Conservation (phyloP, 768 basidiomycete genomes). For the Dioszegia crocea region DNA sequence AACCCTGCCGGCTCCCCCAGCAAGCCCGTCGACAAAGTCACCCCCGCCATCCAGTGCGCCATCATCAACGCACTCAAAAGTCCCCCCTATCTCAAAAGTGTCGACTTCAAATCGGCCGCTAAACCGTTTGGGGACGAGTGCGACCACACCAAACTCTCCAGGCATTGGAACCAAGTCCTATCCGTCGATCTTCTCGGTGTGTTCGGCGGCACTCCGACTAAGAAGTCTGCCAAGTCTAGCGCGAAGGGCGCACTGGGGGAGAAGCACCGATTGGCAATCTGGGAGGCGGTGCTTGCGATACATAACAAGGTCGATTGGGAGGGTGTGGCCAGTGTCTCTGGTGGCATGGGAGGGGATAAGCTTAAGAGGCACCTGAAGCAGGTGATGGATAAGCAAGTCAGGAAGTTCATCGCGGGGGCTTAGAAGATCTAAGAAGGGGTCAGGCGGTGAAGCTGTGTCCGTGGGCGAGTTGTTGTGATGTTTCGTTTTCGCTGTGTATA, state of each 20-base stretch:
- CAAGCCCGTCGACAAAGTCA: constrained; percentile 20
- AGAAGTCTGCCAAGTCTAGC: constrained; percentile 5
- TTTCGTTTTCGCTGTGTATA: too few relatives aligned
- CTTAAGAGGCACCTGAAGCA: constrained; percentile 39
- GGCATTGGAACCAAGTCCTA: constrained; percentile 39
- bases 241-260: constrained; percentile 17
- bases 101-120: constrained; percentile 1
- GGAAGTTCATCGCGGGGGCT: constrained; percentile 17
- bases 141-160: constrained; percentile 16
- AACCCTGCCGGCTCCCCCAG: neutral
- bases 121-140: neutral
- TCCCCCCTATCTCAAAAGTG: constrained; percentile 9
- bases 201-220: neutral
- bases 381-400: constrained; percentile 31
- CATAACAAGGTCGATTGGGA: constrained; percentile 32
- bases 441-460: too few relatives aligned
- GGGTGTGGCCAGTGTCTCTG: neutral
- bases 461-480: too few relatives aligned
- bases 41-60: neutral
- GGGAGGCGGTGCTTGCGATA: constrained; percentile 20
- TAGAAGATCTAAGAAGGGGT: neutral
- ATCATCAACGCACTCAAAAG: constrained; percentile 20
- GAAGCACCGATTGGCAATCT: constrained; percentile 19
- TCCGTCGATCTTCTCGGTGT: constrained; percentile 19
- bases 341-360: constrained; percentile 15